A percentile compares a stretch with the other conserved stretches of the same genome.
Conservation (phyloP, 768 basidiomycete species). For the Xanthoconium stramineum region DNA sequence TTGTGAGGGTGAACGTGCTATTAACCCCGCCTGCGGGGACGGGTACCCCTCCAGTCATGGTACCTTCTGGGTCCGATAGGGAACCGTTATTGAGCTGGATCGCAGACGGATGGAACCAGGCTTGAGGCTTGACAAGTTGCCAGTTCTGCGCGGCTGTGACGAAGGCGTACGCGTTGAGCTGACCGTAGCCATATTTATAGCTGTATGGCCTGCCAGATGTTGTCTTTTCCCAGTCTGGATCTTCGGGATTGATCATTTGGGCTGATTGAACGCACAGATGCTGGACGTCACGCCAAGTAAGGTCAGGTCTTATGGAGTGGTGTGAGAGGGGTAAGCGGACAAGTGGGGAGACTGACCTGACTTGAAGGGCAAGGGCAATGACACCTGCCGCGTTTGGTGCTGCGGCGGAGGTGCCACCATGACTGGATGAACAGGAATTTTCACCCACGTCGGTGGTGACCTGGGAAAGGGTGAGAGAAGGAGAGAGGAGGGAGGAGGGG, state of each 20-base stretch:
- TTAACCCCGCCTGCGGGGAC: conserved; percentile 65
- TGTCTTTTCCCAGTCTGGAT: conserved; percentile 92
- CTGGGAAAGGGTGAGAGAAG: conserved; percentile 40
- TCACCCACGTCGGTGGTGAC: conserved; percentile 93
- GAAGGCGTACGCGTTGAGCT: conserved; percentile 77
- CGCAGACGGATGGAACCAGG: conserved; percentile 78
- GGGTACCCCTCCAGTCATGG: conserved; percentile 59
- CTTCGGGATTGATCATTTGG: conserved; percentile 75
- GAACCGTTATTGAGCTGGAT: conserved; percentile 63
- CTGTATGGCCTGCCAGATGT: conserved; percentile 50
- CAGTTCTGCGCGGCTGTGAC: conserved; percentile 80
- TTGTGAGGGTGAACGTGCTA: conserved; percentile 62
- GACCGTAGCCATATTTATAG: conserved; percentile 97
- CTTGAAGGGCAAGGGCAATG: conserved; percentile 85
- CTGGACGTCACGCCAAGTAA: conserved; percentile 96
- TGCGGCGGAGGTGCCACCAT: conserved; percentile 97
- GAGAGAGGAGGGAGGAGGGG: not conserved
- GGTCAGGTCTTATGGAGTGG: conserved; percentile 63
- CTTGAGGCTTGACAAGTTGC: conserved; percentile 90
- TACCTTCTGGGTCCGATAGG: conserved; percentile 41
- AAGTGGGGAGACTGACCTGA: conserved; percentile 50
- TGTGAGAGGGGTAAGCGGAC: conserved; percentile 10
- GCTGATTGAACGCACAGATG: conserved; percentile 80
- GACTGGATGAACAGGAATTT: conserved; percentile 72
- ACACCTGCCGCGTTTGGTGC: conserved; percentile 96